Base-by-base conservation (phyloP, 306 rosid genomes). In the Quercus dentata region DNA sequence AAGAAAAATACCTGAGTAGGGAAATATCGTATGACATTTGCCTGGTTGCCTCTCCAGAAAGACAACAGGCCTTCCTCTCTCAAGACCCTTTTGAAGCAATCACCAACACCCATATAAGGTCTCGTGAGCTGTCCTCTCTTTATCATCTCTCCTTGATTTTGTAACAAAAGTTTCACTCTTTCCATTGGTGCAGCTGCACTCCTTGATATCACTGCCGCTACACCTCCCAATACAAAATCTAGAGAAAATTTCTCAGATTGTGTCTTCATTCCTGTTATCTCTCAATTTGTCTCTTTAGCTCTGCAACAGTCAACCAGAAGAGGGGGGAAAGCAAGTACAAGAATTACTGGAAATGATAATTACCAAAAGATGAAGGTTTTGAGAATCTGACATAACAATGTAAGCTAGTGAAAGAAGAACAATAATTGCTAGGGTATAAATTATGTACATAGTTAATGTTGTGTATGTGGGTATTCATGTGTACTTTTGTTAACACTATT, bases 21-120 rank as follows among this genome's bases (percentile, higher is more conserved):
- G 85, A 95, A 88, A 89, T 93, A 95, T 30, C 98, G 87, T 38
- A 95, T 93, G 51, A 93, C 86, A 75, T 87, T 93, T 78, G 91
- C 99, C 80, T 89, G 98, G 85, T 95, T 63, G 3, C 99, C 99
- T 87, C 99, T 88, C 99, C 99, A 95, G 74, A 95, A 89, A 73
- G 98, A 86, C 70, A 92, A 69, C 3, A 90, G 49, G n/a, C 99
- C 99, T 85, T 94, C 97, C 83, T 94, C 97, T 61, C 80, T 76
- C 17, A 89, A 85, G 20, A 95, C 89, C 87, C 96, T 86, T 74
- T 75, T 83, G 78, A 91, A 91, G 83, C 89, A 80, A 81, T 95
- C 89, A 65, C 90, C 70, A 56, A 92, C 73, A 33, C 97, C 99
- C 30, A 74, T 41, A 80, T 92, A 94, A 13, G 98, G 97, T 59